Evolutionary conservation across 805 yeast species (phyloP).

Genomic region (Kluyveromyces dobzhanskii): DNA sequence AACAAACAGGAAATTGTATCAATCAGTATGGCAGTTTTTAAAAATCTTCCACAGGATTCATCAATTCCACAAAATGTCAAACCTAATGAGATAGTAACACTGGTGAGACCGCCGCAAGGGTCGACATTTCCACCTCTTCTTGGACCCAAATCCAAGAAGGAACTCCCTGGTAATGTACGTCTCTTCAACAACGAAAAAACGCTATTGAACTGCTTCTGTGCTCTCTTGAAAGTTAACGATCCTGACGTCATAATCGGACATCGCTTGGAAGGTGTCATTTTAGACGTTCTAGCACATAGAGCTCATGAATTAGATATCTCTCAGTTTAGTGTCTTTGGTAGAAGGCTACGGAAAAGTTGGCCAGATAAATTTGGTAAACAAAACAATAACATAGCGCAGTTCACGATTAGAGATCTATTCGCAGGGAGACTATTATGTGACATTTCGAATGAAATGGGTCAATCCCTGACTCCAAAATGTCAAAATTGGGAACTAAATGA

Average conservation of each 20-base stretch:
- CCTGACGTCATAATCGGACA: constrained; percentile 93
- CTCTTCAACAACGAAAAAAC: constrained; percentile 67
- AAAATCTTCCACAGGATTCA: constrained; percentile 63
- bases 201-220: constrained; percentile 65
- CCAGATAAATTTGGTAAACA: constrained; percentile 62
- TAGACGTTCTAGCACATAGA: constrained; percentile 76
- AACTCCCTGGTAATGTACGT: constrained; percentile 37
- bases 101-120: constrained; percentile 69
- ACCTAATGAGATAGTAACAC: constrained; percentile 58
- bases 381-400: constrained; percentile 41
- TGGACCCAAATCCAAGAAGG: constrained; percentile 48
- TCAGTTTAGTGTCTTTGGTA: constrained; percentile 77
- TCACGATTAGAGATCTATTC: constrained; percentile 57
- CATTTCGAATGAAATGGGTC: constrained; percentile 90
- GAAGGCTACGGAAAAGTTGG: constrained; percentile 69
- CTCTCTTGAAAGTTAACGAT: constrained; percentile 63
- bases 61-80: constrained; percentile 53
- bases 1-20: constrained; percentile 84
- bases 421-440: constrained; percentile 89
- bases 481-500: constrained; percentile 91
- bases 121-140: constrained; percentile 72
- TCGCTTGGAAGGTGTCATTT: constrained; percentile 64
- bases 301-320: constrained; percentile 65
- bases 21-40: constrained; percentile 66
- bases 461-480: constrained; percentile 82